Evolutionary conservation across 768 basidiomycete species (phyloP).

Genomic region (Leccinum disarticulatum): DNA sequence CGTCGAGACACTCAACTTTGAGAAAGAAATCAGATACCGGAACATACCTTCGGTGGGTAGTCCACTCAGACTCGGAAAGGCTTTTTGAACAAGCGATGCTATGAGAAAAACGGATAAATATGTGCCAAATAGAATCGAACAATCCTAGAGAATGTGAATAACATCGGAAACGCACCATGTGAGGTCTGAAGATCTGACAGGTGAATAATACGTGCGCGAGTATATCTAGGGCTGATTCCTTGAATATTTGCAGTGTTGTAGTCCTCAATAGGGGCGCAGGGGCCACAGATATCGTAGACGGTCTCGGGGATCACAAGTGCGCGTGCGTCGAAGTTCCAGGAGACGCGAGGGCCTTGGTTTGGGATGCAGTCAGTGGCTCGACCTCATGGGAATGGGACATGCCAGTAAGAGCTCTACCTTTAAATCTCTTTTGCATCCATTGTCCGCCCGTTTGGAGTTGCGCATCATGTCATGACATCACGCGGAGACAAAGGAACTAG

Average conservation of each 20-base stretch:
- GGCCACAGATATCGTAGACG: constrained; percentile 6
- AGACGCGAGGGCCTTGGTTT: background rate
- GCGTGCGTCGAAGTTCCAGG: background rate
- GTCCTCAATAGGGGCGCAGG: background rate
- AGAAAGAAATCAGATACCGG: constrained; percentile 9
- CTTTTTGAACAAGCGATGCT: background rate
- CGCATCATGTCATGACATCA: background rate
- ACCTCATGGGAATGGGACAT: background rate
- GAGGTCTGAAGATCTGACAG: background rate
- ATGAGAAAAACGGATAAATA: background rate
- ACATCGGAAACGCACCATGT: constrained; percentile 2
- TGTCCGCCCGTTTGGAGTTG: constrained; percentile 3
- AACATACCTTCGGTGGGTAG: background rate
- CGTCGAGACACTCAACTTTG: background rate
- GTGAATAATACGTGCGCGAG: constrained; percentile 8
- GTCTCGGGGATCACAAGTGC: constrained; percentile 3
- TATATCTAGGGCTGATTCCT: constrained; percentile 12
- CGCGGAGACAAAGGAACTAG: background rate
- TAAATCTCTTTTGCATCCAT: background rate
- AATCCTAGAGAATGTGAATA: background rate
- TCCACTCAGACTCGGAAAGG: constrained; percentile 3
- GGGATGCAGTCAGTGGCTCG: background rate
- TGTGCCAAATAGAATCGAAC: background rate
- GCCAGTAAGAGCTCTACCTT: background rate
- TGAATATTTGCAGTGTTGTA: constrained; percentile 7